Base-by-base conservation (phyloP, 768 basidiomycete genomes). In the Amanita pallidorosea region DNA sequence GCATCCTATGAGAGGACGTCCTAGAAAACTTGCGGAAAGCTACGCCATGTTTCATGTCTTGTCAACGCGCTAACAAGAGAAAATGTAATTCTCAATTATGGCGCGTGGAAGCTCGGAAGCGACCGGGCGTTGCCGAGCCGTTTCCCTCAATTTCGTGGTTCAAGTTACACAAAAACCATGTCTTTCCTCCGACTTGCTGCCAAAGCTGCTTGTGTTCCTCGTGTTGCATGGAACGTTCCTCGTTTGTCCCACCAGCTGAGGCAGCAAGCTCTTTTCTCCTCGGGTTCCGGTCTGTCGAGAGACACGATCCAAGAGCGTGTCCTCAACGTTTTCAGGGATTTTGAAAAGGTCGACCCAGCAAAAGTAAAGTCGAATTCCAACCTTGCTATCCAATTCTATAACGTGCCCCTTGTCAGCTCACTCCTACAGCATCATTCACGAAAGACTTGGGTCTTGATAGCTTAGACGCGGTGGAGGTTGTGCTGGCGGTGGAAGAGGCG, bases 401-500 rank as follows among this genome's bases (percentile, higher is more conserved):
- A 23, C 51, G 7, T 17, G 29, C n/a, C 38, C 47, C 35, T 49
- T 36, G 43, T 40, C 54, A 95, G 93, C 72, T 97, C 60, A 73
- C 76, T 15, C 58, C 78, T 8, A 61, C 74, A 31, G 72, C 88
- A 9, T 74, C 79, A 9, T 93, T 96, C 66, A 68, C 80, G 47
- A 74, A 80, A 42, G 90, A 96, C 73, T 77, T 96, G 47, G 91
- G 89, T 27, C 76, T 96, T 29, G 96, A 99, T 69, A 97, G 93
- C 60, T 72, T 99, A 64, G 96, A 99, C 66, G 80, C 93, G 17
- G 94, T 99, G 17, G 96, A 99, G 67, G 93, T 97, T 23, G 89
- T 98, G 60, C 96, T 99, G 93, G 92, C 95, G 36, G 85, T 99
- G 58, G 96, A 99, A 71, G 96, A 93, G 80, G 85, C 81, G 58